Conservation (phyloP, 192 early-diverging fungal genomes). For the Coemansia sp. region DNA sequence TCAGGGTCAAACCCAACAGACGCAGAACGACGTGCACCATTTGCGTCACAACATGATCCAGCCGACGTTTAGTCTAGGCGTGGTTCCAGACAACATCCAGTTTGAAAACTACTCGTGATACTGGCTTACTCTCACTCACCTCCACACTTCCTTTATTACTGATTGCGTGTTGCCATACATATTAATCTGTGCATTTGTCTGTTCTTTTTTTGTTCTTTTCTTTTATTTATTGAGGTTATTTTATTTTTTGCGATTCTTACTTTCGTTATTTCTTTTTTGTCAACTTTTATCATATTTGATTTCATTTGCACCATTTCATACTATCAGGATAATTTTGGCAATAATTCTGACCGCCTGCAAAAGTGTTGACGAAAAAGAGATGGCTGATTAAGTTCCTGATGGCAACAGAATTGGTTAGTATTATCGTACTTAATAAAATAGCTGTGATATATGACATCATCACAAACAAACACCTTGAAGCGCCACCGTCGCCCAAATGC, state of each 20-base stretch:
- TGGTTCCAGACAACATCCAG: conserved; percentile 30
- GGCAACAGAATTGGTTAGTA: background rate
- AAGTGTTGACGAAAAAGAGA: background rate
- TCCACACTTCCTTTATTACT: background rate
- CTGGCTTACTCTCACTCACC: background rate
- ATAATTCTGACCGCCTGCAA: background rate
- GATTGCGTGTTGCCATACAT: background rate
- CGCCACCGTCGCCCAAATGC: background rate
- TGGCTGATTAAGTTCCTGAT: background rate
- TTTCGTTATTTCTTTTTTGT: background rate
- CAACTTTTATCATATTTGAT: background rate
- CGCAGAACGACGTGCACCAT: conserved; percentile 9
- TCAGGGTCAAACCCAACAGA: background rate
- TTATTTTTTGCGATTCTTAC: background rate
- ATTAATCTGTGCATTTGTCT: background rate
- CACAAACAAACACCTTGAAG: background rate
- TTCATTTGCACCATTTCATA: background rate
- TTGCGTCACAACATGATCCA: conserved; percentile 26
- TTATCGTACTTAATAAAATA: background rate
- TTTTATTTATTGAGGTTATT: background rate
- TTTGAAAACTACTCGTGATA: conserved; percentile 28
- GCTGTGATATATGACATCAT: background rate
- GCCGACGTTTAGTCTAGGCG: conserved; percentile 26
- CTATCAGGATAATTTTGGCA: background rate
- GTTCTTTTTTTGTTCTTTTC: background rate